Conservation (phyloP, 176 grass and related monocot genomes). For the Coix lacrymajobi region DNA sequence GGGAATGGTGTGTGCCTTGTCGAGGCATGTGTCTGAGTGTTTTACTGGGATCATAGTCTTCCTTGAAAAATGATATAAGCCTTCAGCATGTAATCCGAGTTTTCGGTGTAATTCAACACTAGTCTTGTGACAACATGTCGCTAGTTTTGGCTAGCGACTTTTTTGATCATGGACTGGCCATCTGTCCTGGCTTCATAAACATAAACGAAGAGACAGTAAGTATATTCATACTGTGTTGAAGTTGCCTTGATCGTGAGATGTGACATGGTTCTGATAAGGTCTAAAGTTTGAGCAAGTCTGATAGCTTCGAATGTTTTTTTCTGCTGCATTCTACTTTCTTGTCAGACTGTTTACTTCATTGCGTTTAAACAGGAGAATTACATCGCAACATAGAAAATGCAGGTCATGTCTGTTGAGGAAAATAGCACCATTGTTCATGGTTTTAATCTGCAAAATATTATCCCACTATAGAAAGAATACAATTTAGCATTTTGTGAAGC, state of each 20-base stretch:
- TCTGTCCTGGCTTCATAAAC: conserved; percentile 37
- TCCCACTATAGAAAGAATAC: neutral
- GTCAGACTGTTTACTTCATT: neutral
- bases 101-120: conserved; percentile 16
- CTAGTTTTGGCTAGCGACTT: conserved; percentile 20
- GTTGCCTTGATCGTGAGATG: neutral
- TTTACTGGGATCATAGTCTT: conserved; percentile 38
- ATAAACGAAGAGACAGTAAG: conserved; percentile 19
- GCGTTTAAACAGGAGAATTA: neutral
- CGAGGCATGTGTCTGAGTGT: conserved; percentile 25
- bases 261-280: neutral
- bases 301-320: neutral
- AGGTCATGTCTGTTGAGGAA: neutral
- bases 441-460: neutral
- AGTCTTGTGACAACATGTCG: conserved; percentile 1
- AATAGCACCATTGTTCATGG: neutral
- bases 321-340: neutral
- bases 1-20: conserved; percentile 30
- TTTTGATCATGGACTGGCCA: conserved; percentile 13
- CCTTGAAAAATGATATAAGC: conserved; percentile 38
- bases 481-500: neutral
- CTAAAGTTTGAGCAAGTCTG: neutral
- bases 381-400: neutral
- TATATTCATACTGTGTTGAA: neutral
- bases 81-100: conserved; percentile 32